Evolutionary conservation across 2,329 filamentous ascomycete genomes (phyloP).

Genomic region (Scedosporium dehoogii): DNA sequence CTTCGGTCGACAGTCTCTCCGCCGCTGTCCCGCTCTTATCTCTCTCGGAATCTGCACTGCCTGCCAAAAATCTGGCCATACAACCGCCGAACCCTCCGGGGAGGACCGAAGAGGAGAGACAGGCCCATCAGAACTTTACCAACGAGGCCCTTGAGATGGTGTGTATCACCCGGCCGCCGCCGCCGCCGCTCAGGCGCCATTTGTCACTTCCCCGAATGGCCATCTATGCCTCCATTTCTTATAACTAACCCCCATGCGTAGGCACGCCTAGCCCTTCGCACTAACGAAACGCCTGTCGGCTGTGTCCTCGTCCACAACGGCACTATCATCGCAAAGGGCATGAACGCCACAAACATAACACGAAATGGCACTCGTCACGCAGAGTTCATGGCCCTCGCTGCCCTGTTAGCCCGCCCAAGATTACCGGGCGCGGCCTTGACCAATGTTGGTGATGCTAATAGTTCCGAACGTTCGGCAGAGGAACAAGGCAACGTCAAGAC

Average conservation of each 20-base stretch:
- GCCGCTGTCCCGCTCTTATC: background rate
- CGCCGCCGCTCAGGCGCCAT: slow-evolving; percentile 1
- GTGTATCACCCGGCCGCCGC: slow-evolving; percentile 16
- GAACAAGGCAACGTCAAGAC: slow-evolving; percentile 20
- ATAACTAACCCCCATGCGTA: slow-evolving; percentile 25
- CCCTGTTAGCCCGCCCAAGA: slow-evolving; percentile 32
- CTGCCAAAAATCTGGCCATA: slow-evolving; percentile 4
- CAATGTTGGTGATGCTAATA: too few relatives aligned
- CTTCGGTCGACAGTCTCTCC: background rate
- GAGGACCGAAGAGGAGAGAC: slow-evolving; percentile 21
- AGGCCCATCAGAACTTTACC: slow-evolving; percentile 57
- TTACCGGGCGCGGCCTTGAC: too few relatives aligned
- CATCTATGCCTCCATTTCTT: slow-evolving; percentile 5
- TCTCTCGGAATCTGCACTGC: background rate
- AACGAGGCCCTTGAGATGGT: slow-evolving; percentile 81
- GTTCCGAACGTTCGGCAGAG: slow-evolving; percentile 10
- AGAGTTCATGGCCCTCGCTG: slow-evolving; percentile 77
- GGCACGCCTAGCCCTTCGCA: slow-evolving; percentile 75
- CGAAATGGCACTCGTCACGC: slow-evolving; percentile 89
- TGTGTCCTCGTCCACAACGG: slow-evolving; percentile 82
- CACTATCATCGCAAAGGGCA: slow-evolving; percentile 74
- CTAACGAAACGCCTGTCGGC: slow-evolving; percentile 90
- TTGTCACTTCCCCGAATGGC: background rate
- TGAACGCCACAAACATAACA: slow-evolving; percentile 94
- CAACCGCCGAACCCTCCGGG: slow-evolving; percentile 8